Base-by-base conservation (phyloP, 768 basidiomycete genomes). In the Hysterangium stoloniferum region DNA sequence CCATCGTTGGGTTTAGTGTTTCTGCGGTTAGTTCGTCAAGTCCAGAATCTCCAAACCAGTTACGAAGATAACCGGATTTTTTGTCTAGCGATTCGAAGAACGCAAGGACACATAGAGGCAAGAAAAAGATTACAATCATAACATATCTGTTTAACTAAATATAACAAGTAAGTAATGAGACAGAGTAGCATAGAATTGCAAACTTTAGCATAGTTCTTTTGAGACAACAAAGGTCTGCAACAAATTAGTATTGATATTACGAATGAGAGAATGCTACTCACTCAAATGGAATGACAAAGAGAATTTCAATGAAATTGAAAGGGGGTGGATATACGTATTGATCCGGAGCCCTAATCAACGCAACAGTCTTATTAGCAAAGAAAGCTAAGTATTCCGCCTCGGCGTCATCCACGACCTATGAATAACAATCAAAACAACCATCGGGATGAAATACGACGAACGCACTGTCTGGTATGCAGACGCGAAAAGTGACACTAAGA, bases 401-500 rank as follows among this genome's bases (percentile, higher is more conserved):
- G 1, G 92, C 91, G 57, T 93, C 84, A 29, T 77, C 79, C 1
- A 90, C 74, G 6, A 91, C 78, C 87, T 90, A 53, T 4, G 17
- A n/a, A 22, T 48, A 33, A 24, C n/a, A 45, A 38, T 24, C 35
- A 19, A 47, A 46, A 22, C 20, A 17, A 45, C 15, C 17, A 4
- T 8, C 29, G 17, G 31, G 5, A 42, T 6, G 12, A 32, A 25
- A 29, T 45, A 36, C 19, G 17, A 12, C 43, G 13, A 13, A 33
- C 11, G 24, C 49, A 88, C 90, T 58, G 93, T 92, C 9, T 83
- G 79, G 60, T 95, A 95, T 1, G 92, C 91, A 44, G 91, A 89
- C 15, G 92, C 82, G 64, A 96, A 96, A 58, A 97, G 69, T n/a
- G 93, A 96, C 58, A 97, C 92, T 60, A 97, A 74, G 61, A 97